Conservation (phyloP, 2,329 filamentous ascomycete species). For the Pseudofabraea citricarpa region DNA sequence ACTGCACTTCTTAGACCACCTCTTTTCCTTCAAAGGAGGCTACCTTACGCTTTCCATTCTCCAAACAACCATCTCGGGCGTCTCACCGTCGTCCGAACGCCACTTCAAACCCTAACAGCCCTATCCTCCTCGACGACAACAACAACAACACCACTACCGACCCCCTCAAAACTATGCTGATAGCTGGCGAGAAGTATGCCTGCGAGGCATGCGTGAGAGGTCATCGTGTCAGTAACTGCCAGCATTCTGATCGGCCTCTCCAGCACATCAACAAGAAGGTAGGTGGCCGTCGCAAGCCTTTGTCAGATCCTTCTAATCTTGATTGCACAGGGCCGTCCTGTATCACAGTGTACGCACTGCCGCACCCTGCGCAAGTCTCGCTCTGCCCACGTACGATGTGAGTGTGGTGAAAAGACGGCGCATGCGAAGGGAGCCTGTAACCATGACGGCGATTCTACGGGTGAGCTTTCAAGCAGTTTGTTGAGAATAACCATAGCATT, state of each 20-base stretch:
- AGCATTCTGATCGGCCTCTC: constrained; percentile 86
- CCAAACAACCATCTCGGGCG: too few relatives aligned
- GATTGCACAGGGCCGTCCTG: constrained; percentile 64
- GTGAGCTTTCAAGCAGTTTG: constrained; percentile 26
- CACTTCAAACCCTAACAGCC: constrained; percentile 11
- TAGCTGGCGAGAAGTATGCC: constrained; percentile 95
- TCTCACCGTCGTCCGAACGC: constrained; percentile 22
- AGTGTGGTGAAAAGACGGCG: constrained; percentile 88
- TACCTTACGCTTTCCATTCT: too few relatives aligned
- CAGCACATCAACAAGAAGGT: constrained; percentile 91
- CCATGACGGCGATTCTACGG: constrained; percentile 41
- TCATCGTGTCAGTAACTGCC: constrained; percentile 98
- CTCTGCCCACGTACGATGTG: constrained; percentile 90
- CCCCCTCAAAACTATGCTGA: too few relatives aligned
- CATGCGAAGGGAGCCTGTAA: constrained; percentile 53
- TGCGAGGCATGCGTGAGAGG: constrained; percentile 91
- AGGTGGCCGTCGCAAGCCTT: constrained; percentile 3
- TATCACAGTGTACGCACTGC: constrained; percentile 97
- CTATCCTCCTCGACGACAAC: constrained; percentile 15
- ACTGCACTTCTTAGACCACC: constrained; percentile 23
- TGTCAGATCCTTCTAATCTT: constrained; percentile 4
- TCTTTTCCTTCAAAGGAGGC: too few relatives aligned
- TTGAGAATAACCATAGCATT: constrained; percentile 20
- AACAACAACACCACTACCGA: too few relatives aligned
- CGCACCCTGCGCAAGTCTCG: constrained; percentile 94